Percentiles rank a stretch among this genome's conserved stretches.
Evolutionary conservation across 176 grass and related monocot species (phyloP).

Genomic region (Oryza meyeriana): DNA sequence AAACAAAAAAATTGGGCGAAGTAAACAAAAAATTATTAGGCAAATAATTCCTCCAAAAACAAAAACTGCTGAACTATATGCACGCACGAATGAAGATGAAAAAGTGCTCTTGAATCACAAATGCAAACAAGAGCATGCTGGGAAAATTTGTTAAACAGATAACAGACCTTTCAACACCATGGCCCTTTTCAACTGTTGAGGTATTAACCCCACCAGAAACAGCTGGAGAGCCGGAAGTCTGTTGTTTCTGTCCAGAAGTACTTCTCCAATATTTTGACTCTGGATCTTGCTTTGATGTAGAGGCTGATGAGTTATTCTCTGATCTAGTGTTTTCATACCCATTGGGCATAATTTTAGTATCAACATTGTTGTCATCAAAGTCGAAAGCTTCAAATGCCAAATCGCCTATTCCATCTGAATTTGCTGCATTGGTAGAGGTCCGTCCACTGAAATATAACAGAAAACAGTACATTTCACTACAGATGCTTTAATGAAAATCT

Average conservation of each 20-base stretch:
- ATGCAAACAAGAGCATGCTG: neutral
- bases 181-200: conserved; percentile 48
- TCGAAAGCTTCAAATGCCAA: conserved; percentile 42
- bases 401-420: conserved; percentile 32
- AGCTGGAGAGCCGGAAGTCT: conserved; percentile 51
- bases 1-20: neutral
- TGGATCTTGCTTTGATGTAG: conserved; percentile 59
- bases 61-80: neutral
- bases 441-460: conserved; percentile 46
- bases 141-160: conserved; percentile 12
- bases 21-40: neutral
- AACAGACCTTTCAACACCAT: conserved; percentile 64
- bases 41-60: conserved; percentile 26
- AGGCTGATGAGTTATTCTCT: conserved; percentile 55
- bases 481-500: conserved; percentile 8
- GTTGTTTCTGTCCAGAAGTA: conserved; percentile 60
- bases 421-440: neutral
- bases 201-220: conserved; percentile 33
- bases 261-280: conserved; percentile 51
- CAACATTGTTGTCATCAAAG: conserved; percentile 39
- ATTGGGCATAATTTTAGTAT: conserved; percentile 40
- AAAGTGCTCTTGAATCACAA: neutral
- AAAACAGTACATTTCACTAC: conserved; percentile 13
- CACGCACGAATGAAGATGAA: conserved; percentile 14
- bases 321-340: conserved; percentile 42